These are phyloP conservation scores for Lactifluus pinguis DNA, from an alignment of 768 basidiomycete genomes.

Conservation along the genomic window DNA sequence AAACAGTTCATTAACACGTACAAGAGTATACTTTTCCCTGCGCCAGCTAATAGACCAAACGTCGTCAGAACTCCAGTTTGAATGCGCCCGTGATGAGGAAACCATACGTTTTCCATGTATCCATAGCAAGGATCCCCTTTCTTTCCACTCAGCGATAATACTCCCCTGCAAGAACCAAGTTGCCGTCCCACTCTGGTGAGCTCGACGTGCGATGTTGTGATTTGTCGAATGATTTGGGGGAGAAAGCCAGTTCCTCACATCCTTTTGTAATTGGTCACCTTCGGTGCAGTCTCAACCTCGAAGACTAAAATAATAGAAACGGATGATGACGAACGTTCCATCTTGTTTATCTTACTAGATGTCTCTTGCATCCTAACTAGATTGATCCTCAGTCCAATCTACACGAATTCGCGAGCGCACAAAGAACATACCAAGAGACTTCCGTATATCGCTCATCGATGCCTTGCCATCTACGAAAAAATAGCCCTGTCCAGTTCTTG, in stretches of 20 bases:
- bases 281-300: neutral
- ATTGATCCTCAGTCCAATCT: neutral
- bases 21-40: constrained; percentile 1
- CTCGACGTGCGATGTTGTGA: neutral
- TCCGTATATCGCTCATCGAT: neutral
- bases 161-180: neutral
- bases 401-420: too few relatives aligned
- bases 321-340: neutral
- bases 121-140: neutral
- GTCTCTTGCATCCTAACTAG: neutral
- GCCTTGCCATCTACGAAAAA: neutral
- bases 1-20: neutral
- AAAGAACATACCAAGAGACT: neutral
- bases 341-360: neutral
- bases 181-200: neutral
- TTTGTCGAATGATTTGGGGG: constrained; percentile 2
- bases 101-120: constrained; percentile 7
- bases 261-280: constrained; percentile 1
- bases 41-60: neutral
- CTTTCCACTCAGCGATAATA: neutral
- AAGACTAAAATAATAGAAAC: rapidly evolving
- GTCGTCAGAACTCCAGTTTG: neutral
- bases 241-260: neutral
- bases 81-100: too few relatives aligned
- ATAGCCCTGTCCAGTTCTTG: neutral